Conservation (phyloP, 139 green algal species). For the Chlorella sp. region DNA sequence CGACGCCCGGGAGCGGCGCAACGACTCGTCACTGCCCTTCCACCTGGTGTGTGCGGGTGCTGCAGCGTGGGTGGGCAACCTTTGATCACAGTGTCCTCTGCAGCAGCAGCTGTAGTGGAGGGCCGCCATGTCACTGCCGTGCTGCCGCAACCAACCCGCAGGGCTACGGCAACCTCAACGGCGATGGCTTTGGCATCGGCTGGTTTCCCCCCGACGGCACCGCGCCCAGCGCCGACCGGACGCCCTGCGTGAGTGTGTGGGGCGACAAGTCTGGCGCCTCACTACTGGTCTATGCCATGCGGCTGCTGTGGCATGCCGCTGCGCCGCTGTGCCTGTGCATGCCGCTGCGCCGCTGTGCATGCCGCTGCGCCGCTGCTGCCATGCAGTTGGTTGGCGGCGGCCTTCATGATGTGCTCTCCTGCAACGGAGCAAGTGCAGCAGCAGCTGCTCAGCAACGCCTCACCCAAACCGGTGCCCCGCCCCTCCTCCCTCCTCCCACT, state of each 20-base stretch:
- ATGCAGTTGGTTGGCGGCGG: background rate
- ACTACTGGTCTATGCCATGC: too few relatives aligned
- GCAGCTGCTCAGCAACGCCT: too few relatives aligned
- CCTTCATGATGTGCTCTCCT: too few relatives aligned
- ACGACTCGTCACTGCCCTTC: conserved; percentile 73
- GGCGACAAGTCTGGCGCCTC: too few relatives aligned
- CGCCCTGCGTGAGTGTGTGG: conserved; percentile 19
- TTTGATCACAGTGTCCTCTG: too few relatives aligned
- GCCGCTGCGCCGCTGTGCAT: background rate
- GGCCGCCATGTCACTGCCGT: too few relatives aligned
- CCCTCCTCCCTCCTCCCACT: too few relatives aligned
- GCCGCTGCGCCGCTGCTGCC: background rate
- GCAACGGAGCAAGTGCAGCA: background rate
- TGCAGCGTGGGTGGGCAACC: background rate
- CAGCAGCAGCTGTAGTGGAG: too few relatives aligned
- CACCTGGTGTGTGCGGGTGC: conserved; percentile 63
- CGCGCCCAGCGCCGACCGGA: conserved; percentile 45
- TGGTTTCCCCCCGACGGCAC: conserved; percentile 73
- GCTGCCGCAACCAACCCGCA: too few relatives aligned
- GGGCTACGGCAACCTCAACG: conserved; percentile 93
- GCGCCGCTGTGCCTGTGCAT: too few relatives aligned
- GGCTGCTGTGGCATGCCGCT: too few relatives aligned
- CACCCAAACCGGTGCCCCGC: too few relatives aligned
- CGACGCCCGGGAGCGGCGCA: conserved; percentile 88
- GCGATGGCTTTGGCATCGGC: conserved; percentile 94